Conservation (phyloP, 2,329 filamentous ascomycete genomes). For the Microdochium paspali region DNA sequence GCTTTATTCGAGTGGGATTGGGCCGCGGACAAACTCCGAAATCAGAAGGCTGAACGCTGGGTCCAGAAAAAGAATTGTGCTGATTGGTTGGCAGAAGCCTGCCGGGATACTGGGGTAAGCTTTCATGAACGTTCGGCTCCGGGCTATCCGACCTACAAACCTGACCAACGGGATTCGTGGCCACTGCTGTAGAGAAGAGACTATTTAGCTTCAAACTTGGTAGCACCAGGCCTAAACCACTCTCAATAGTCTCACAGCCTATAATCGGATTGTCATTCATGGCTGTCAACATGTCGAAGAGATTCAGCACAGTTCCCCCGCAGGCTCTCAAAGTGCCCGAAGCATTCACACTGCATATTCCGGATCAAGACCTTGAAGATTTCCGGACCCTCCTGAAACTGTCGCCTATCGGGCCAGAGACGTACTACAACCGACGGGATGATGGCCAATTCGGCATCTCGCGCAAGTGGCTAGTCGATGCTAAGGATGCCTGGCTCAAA, state of each 20-base stretch:
- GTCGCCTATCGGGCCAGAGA: constrained; percentile 35
- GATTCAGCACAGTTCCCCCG: neutral
- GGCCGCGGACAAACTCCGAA: too few relatives aligned
- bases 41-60: too few relatives aligned
- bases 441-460: constrained; percentile 32
- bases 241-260: neutral
- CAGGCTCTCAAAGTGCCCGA: neutral
- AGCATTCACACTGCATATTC: constrained; percentile 17
- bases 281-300: neutral
- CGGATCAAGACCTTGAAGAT: constrained; percentile 31
- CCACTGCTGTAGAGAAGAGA: neutral
- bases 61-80: too few relatives aligned
- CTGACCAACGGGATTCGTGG: neutral
- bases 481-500: constrained; percentile 28
- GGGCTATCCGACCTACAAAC: neutral
- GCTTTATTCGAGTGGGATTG: too few relatives aligned
- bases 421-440: constrained; percentile 35
- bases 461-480: constrained; percentile 33
- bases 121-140: neutral
- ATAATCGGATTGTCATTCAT: neutral
- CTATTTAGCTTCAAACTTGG: neutral
- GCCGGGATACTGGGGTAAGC: too few relatives aligned
- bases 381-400: constrained; percentile 35
- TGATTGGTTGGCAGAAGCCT: too few relatives aligned
- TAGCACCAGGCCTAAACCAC: neutral